phyloP scores from a whole-genome alignment of 2,329 filamentous ascomycete species.

The Beauveria sp. region DNA sequence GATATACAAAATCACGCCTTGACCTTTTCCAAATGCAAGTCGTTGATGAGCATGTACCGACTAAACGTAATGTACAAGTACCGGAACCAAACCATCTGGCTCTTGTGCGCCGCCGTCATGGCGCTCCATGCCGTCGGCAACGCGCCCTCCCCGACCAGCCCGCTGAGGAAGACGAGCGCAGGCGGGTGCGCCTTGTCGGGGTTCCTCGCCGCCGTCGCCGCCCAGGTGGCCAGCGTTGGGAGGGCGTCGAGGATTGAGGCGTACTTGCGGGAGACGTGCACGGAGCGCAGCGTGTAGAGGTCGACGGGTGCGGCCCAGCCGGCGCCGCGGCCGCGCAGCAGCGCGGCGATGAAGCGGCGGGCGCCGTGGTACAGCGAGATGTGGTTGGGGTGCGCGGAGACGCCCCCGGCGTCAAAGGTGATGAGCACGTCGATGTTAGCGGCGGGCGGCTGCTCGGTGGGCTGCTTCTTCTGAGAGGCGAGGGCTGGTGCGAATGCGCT shows the following conservation, averaged over 20 bases:
- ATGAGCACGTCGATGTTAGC: constrained; percentile 71
- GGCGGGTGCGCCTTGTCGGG: constrained; percentile 35
- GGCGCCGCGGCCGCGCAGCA: constrained; percentile 54
- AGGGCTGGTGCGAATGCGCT: constrained; percentile 66
- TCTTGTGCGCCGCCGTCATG: constrained; percentile 85
- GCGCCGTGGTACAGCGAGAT: constrained; percentile 81
- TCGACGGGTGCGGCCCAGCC: constrained; percentile 68
- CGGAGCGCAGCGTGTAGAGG: constrained; percentile 75
- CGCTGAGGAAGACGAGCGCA: constrained; percentile 64
- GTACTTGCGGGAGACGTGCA: constrained; percentile 74
- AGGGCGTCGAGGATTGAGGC: constrained; percentile 66
- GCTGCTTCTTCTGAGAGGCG: constrained; percentile 21
- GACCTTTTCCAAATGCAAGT: constrained; percentile 53
- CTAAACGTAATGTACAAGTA: constrained; percentile 91
- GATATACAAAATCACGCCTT: constrained; percentile 7
- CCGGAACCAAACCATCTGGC: constrained; percentile 98
- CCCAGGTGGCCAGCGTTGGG: constrained; percentile 56
- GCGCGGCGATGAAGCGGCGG: constrained; percentile 57
- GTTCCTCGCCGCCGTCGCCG: constrained; percentile 32
- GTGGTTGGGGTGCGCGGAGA: constrained; percentile 91
- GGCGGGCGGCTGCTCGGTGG: constrained; percentile 29
- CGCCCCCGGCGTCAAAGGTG: constrained; percentile 78
- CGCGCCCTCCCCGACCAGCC: constrained; percentile 51
- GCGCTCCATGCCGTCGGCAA: constrained; percentile 61
- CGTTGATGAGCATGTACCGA: constrained; percentile 93